Percentiles rank a stretch among this genome's conserved stretches.
phyloP scores from a whole-genome alignment of 306 rosid genomes.

The Inga leiocalycina region DNA sequence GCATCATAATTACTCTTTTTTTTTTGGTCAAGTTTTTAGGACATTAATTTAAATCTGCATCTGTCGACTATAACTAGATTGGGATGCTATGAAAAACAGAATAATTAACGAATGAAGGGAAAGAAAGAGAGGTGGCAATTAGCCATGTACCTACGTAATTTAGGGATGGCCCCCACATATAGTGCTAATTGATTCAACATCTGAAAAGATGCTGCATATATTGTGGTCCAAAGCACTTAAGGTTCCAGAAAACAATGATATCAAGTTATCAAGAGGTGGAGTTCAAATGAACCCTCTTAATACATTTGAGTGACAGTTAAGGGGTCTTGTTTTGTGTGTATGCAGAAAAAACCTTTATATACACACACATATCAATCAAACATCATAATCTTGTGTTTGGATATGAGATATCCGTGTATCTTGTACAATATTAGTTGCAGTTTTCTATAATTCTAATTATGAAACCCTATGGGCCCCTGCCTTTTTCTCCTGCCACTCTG shows the following conservation, averaged over 20 bases:
- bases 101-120: not conserved
- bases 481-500: not conserved
- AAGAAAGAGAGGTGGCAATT: not conserved
- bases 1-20: not conserved
- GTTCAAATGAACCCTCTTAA: slow-evolving; percentile 44
- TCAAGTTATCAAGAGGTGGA: slow-evolving; percentile 50
- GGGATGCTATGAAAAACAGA: not conserved
- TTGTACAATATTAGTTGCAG: not conserved
- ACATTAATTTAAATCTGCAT: not conserved
- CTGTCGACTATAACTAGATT: not conserved
- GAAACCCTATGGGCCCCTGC: slow-evolving; percentile 19
- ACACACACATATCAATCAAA: slow-evolving; percentile 15
- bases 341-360: slow-evolving; percentile 19
- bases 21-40: too few species aligned
- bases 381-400: slow-evolving; percentile 40
- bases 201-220: slow-evolving; percentile 52
- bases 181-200: slow-evolving; percentile 47
- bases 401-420: not conserved
- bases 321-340: slow-evolving; percentile 19
- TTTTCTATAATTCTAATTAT: not conserved
- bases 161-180: slow-evolving; percentile 42
- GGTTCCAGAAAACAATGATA: slow-evolving; percentile 59
- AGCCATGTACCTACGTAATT: slow-evolving; percentile 8
- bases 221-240: slow-evolving; percentile 57
- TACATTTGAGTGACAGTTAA: slow-evolving; percentile 41